Evolutionary conservation across 257 asterid genomes (phyloP).

Genomic region (Jacaranda copaia): DNA sequence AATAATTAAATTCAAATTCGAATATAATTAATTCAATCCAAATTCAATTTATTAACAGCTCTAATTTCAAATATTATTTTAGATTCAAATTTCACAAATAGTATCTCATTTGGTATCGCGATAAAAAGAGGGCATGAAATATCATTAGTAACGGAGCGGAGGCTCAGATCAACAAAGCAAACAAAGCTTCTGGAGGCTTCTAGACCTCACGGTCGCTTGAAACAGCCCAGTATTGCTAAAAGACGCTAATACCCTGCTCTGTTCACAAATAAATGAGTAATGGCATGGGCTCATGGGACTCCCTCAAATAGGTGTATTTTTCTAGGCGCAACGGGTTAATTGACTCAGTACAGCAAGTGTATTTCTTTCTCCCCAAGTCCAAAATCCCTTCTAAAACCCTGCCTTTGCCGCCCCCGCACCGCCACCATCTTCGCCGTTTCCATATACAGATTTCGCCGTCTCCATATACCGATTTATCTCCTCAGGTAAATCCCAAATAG

Average conservation of each 20-base stretch:
- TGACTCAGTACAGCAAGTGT: not conserved
- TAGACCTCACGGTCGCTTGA: not conserved
- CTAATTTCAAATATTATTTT: too few relatives aligned
- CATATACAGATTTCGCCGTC: not conserved
- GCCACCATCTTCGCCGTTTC: conserved; percentile 28
- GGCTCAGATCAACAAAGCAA: too few relatives aligned
- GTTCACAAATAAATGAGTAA: not conserved
- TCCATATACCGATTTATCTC: not conserved
- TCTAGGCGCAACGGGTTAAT: not conserved
- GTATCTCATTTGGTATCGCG: too few relatives aligned
- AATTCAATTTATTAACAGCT: too few relatives aligned
- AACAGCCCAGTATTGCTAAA: not conserved
- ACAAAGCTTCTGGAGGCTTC: conserved; percentile 11
- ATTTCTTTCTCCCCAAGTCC: conserved; percentile 49
- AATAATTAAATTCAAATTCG: too few relatives aligned
- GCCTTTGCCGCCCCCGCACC: conserved; percentile 26
- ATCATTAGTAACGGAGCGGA: too few relatives aligned
- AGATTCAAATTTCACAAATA: too few relatives aligned
- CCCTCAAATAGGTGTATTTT: not conserved
- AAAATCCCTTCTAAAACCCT: conserved; percentile 52
- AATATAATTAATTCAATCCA: too few relatives aligned
- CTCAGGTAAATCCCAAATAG: not conserved
- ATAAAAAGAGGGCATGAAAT: too few relatives aligned
- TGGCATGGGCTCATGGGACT: too few relatives aligned
- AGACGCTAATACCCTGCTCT: conserved; percentile 1